Percentiles rank a stretch among this genome's conserved stretches.
Evolutionary conservation across 768 basidiomycete species (phyloP).

Genomic region (Phylloporus arenicola): DNA sequence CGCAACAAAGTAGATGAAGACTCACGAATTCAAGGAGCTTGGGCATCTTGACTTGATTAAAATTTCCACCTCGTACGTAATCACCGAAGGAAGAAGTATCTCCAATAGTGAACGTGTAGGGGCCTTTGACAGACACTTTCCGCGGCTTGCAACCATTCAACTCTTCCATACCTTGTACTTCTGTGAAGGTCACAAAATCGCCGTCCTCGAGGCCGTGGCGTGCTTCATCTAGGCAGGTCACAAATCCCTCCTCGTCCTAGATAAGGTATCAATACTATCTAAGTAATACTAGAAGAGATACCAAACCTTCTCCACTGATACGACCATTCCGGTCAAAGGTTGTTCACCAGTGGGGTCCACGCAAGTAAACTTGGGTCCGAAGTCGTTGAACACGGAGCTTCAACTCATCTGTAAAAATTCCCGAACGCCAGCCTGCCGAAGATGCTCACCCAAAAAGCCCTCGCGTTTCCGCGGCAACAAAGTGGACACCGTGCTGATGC

Average conservation of each 20-base stretch:
- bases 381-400: slow-evolving; percentile 94
- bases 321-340: slow-evolving; percentile 91
- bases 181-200: slow-evolving; percentile 93
- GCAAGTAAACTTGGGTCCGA: slow-evolving; percentile 90
- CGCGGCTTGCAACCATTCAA: slow-evolving; percentile 88
- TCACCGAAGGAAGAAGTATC: slow-evolving; percentile 74
- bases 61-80: slow-evolving; percentile 87
- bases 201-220: slow-evolving; percentile 98
- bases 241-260: slow-evolving; percentile 83
- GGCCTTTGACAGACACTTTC: slow-evolving; percentile 90
- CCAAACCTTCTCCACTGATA: slow-evolving; percentile 78
- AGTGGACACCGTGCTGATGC: slow-evolving; percentile 81
- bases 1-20: slow-evolving; percentile 9
- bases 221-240: slow-evolving; percentile 95
- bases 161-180: slow-evolving; percentile 92
- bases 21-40: slow-evolving; percentile 91
- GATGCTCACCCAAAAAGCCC: slow-evolving; percentile 90
- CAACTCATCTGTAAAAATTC: slow-evolving; percentile 2
- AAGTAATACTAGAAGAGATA: not conserved
- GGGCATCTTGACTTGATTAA: slow-evolving; percentile 99
- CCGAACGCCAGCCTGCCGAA: not conserved
- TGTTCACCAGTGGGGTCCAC: slow-evolving; percentile 99
- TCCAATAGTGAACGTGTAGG: slow-evolving; percentile 95
- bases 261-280: not conserved
- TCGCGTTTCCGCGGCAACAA: slow-evolving; percentile 85